Conservation (phyloP, 257 asterid species). For the Przewalskia tangutica region DNA sequence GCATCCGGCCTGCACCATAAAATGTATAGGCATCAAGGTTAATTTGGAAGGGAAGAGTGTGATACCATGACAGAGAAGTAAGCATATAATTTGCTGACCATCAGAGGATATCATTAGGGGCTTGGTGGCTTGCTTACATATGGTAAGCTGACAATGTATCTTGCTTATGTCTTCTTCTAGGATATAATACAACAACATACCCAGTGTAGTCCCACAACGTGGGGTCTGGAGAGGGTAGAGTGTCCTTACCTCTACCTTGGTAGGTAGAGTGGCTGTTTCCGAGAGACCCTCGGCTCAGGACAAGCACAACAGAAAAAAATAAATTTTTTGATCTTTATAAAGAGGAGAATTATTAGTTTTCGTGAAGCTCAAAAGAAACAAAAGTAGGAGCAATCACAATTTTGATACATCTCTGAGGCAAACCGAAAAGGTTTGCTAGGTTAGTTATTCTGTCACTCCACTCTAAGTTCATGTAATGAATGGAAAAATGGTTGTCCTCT, state of each 20-base stretch:
- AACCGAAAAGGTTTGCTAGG: constrained; percentile 20
- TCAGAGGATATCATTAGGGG: neutral
- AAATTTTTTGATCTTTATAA: neutral
- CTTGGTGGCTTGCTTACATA: neutral
- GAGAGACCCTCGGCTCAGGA: too few relatives aligned
- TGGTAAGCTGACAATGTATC: neutral
- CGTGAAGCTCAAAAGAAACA: neutral
- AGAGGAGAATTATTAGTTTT: neutral
- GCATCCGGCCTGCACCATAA: constrained; percentile 58
- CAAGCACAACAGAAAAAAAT: neutral
- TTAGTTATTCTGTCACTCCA: neutral
- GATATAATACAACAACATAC: neutral
- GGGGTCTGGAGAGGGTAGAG: too few relatives aligned
- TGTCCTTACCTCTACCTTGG: too few relatives aligned
- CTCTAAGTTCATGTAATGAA: neutral
- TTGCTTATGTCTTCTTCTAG: neutral
- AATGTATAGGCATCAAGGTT: neutral
- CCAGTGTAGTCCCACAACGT: too few relatives aligned
- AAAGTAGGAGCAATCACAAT: neutral
- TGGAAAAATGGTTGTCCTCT: neutral
- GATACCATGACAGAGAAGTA: neutral
- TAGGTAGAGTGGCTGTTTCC: too few relatives aligned
- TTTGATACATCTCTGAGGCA: neutral
- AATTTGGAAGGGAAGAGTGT: neutral
- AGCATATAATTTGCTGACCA: neutral